Evolutionary conservation across 371 early-diverging fungal genomes (phyloP), one percentile per base, ranked within the genome.

Genomic region (Rhizopus microsporus): DNA sequence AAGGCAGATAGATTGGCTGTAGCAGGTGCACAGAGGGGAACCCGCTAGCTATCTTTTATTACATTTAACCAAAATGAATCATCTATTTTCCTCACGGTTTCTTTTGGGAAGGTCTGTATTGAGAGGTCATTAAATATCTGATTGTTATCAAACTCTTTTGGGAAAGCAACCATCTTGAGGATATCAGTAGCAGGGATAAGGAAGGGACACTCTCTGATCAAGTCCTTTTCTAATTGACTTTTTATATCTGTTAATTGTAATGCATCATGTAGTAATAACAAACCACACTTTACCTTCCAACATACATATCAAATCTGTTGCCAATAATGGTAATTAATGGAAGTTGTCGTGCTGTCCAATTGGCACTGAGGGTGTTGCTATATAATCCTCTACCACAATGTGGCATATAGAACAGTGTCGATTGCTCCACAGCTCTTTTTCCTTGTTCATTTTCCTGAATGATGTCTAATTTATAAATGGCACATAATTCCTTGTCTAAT

Each of bases 1-100:
- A 80, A 66, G 62, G 93, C 93, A 0, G 91, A 91, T 67, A 49
- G 51, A 44, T 65, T 92, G 29, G 93, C 93, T 6, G 83, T 77
- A 16, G 55, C 50, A 12, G 90, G 88, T 29, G 88, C 89, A 13
- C 39, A 49, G 23, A 23, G n/a, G n/a, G n/a, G 23, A 23, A 23
- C 23, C 23, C 23, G 23, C 2, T 23, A 23, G 23, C 23, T 23
- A 23, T 23, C 23, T 1, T 23, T 23, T 23, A 23, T 23, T 38
- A 38, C 39, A 44, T 45, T 10, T 15, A 42, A 17, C 65, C 65
- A 64, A 31, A 64, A 64, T 0, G 45, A 32, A 17, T 37, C 40
- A 0, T 59, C 51, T 34, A 64, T 12, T 15, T 49, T 39, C 1
- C 44, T 33, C 7, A 65, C 3, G 6, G 17, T 54, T 15, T 66